Percentiles rank a stretch among this genome's conserved stretches.
Conservation (phyloP, 176 grass and related monocot genomes). For the Zea luxurians region DNA sequence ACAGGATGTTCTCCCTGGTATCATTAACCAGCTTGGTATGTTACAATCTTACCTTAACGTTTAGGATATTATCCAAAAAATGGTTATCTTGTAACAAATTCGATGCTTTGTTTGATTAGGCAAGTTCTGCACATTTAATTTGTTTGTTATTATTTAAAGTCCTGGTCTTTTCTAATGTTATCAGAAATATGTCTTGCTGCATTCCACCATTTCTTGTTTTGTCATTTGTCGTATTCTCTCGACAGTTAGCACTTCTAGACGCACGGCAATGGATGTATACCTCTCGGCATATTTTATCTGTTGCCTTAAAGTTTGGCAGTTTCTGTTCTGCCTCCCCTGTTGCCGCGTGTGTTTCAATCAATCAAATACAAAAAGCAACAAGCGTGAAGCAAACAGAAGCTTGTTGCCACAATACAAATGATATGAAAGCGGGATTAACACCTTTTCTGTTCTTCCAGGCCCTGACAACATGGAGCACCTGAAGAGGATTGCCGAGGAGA, state of each 20-base stretch:
- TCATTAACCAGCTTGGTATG: slow-evolving; percentile 96
- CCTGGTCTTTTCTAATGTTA: not conserved
- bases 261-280: not conserved
- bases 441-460: slow-evolving; percentile 34
- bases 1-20: slow-evolving; percentile 89
- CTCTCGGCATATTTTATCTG: not conserved
- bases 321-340: not conserved
- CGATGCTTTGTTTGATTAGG: not conserved
- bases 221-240: not conserved
- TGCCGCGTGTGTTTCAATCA: not conserved
- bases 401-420: not conserved
- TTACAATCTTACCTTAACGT: not conserved
- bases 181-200: not conserved
- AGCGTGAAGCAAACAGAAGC: not conserved
- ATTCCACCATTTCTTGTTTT: not conserved
- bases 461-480: slow-evolving; percentile 92
- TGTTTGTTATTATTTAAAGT: not conserved
- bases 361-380: not conserved
- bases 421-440: not conserved
- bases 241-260: not conserved
- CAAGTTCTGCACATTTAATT: not conserved
- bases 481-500: slow-evolving; percentile 83
- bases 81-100: not conserved
- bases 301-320: not conserved
- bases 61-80: not conserved